Percentiles rank a stretch among this genome's conserved stretches.
These are phyloP conservation scores for Apiospora koreana DNA, from an alignment of 2,329 filamentous ascomycete genomes.

Conservation along the genomic window DNA sequence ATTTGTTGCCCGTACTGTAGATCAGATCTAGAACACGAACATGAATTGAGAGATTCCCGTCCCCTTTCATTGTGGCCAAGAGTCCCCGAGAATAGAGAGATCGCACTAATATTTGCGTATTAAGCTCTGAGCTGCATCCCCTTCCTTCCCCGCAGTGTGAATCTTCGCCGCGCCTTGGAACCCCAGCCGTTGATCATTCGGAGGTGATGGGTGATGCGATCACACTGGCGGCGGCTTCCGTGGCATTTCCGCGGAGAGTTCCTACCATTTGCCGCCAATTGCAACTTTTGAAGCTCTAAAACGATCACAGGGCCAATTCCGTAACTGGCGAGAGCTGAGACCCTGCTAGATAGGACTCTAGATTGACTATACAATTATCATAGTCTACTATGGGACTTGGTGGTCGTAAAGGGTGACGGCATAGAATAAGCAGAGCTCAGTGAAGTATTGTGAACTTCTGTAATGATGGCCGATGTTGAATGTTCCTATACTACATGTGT, in stretches of 20 bases:
- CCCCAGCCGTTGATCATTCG: neutral
- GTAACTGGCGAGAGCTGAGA: neutral
- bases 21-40: neutral
- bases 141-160: slow-evolving; percentile 2
- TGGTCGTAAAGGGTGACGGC: no score
- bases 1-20: neutral
- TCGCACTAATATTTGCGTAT: neutral
- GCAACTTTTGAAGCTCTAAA: no score
- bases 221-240: neutral
- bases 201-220: neutral
- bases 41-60: neutral
- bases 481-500: no score
- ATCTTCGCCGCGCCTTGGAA: neutral
- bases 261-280: no score
- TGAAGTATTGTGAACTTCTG: no score
- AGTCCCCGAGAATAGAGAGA: neutral
- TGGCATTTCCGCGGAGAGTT: neutral
- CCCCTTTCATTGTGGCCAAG: neutral
- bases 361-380: no score
- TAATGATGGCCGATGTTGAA: no score
- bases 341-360: no score
- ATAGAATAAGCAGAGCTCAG: no score
- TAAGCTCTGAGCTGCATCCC: neutral
- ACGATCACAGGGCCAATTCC: neutral
- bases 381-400: no score